These are phyloP conservation scores for Akanthomyces lecanii DNA, from an alignment of 2,329 filamentous ascomycete species.

Conservation along the genomic window DNA sequence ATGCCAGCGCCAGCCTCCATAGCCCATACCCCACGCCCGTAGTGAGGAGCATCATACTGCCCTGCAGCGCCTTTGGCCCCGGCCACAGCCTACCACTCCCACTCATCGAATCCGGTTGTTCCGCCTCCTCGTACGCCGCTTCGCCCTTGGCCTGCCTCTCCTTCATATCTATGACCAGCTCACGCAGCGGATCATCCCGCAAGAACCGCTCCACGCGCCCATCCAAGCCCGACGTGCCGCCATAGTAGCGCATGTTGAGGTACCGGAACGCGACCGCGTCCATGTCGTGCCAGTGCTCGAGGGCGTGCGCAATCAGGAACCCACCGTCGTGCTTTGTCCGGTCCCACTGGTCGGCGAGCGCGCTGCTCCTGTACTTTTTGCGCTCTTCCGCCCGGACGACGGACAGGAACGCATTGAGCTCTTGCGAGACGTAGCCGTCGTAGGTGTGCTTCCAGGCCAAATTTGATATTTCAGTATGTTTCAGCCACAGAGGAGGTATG, in stretches of 20 bases:
- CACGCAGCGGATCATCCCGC: slow-evolving; percentile 3
- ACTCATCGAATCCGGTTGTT: no score
- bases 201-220: slow-evolving; percentile 1
- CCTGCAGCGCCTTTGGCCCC: slow-evolving; percentile 2
- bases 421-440: slow-evolving; percentile 3
- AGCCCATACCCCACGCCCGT: slow-evolving; percentile 12
- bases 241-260: slow-evolving; percentile 24
- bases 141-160: not conserved
- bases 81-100: not conserved
- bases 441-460: slow-evolving; percentile 10
- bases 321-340: slow-evolving; percentile 16
- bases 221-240: slow-evolving; percentile 6
- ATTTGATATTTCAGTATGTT: not conserved
- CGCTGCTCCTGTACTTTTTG: not conserved
- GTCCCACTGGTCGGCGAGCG: slow-evolving; percentile 8
- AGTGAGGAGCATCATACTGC: slow-evolving; percentile 8
- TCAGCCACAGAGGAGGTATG: slow-evolving; percentile 19
- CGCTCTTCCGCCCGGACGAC: not conserved
- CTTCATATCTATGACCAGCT: slow-evolving; percentile 9
- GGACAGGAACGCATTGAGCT: not conserved
- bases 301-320: slow-evolving; percentile 13
- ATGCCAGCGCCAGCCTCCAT: slow-evolving; percentile 10
- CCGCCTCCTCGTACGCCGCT: not conserved
- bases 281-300: slow-evolving; percentile 16
- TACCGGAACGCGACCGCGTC: slow-evolving; percentile 18